A percentile compares a stretch with the other conserved stretches of the same genome.
phyloP scores from a whole-genome alignment of 345 rosid species.

The Citrus sp. region DNA sequence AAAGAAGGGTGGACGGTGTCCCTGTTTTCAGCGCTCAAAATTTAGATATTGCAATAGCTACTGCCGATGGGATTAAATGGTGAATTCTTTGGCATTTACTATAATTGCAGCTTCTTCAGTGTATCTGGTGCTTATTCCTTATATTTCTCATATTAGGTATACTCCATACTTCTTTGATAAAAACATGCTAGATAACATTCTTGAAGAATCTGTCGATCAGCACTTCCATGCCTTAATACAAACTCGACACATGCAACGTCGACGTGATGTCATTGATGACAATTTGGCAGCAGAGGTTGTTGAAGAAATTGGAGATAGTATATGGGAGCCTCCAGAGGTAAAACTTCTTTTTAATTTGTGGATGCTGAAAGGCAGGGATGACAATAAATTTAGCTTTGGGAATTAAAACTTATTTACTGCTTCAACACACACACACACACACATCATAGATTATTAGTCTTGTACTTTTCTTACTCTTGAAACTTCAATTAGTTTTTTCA shows the following conservation, averaged over 20 bases:
- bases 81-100: constrained; percentile 20
- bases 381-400: neutral
- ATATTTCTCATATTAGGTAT: constrained; percentile 52
- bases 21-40: constrained; percentile 94
- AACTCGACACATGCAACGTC: constrained; percentile 84
- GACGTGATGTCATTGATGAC: constrained; percentile 77
- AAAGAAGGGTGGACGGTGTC: constrained; percentile 70
- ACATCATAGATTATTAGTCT: too few species aligned
- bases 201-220: constrained; percentile 93
- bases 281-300: constrained; percentile 70
- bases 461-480: neutral
- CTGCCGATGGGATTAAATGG: constrained; percentile 90
- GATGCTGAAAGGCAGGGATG: neutral
- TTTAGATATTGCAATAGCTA: constrained; percentile 95
- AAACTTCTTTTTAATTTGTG: neutral
- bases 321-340: constrained; percentile 96
- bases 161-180: constrained; percentile 97
- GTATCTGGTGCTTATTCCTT: constrained; percentile 16
- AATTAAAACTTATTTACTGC: constrained; percentile 2
- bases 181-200: constrained; percentile 85
- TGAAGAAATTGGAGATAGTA: constrained; percentile 86
- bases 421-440: fast-evolving
- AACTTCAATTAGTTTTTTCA: neutral
- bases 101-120: neutral
- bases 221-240: constrained; percentile 83